Evolutionary conservation across 805 yeast species (phyloP), one percentile per base, ranked within the genome.

Genomic region (Candida boidinii): DNA sequence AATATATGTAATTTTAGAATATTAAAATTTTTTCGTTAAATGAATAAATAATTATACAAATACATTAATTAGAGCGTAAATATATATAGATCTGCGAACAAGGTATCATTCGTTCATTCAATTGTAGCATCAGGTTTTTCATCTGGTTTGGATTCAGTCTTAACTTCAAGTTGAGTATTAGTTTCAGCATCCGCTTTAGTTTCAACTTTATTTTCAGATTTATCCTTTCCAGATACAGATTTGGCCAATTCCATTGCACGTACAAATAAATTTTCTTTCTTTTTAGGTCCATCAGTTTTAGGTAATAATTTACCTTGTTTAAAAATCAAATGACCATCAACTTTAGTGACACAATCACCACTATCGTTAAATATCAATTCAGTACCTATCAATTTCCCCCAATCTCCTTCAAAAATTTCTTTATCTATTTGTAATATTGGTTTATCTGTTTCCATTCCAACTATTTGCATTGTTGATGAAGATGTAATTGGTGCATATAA

Each of bases 321-420:
- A 26, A 59, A 33, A 4, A 49, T 42, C 9, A 59, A 41, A 19
- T 54, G 53, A 2, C 50, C 51, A 23, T 49, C 50, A 4, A 54
- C 53, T 16, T 48, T 46, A 12, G 58, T 50, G 4, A 58, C 34
- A 22, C 44, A 51, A 18, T 56, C 53, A 2, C 62, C 64, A 32
- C 48, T 50, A 30, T 59, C 64, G 34, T 59, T 51, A 39, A 57
- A 56, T 1, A 58, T 52, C 26, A 59, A 31, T 32, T 59, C 96
- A 0, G 94, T 81, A 0, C 97, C 97, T 1, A 84, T 78, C 3
- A 85, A 55, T 34, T 70, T 70, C 27, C 68, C 65, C 96, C 96
- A 88, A 16, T 64, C 59, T 2, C 94, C 92, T 53, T 76, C 73
- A 51, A 75, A 85, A 4, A 84, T 55, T 24, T 68, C 63, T 32